Evolutionary conservation across 1,139 yeast species (phyloP), one percentile per base, ranked within the genome.

Genomic region (Pichia sp.): DNA sequence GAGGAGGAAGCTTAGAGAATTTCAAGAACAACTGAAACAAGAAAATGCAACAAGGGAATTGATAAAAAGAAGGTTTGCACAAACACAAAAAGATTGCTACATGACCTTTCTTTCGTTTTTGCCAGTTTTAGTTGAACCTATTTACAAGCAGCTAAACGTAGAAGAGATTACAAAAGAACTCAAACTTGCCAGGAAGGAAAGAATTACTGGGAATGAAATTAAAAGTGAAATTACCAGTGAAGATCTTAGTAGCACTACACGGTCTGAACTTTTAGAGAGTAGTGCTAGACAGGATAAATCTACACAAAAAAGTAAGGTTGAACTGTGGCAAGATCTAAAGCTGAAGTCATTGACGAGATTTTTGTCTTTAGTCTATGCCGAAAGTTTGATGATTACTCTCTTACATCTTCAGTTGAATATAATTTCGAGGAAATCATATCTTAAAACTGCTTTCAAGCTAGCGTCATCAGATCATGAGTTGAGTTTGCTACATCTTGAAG

Each of bases 81-180:
- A 88, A 64, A 91, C 96, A 18, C 97, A 89, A 57, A 82, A 81
- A 53, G 97, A 91, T 63, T 85, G 96, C 38, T 72, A 84, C 42
- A 79, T 79, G 62, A 89, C 97, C 1, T 77, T 89, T 44, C 69
- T 84, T 58, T 91, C 95, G 9, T 70, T 91, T 50, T 67, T 86
- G 41, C 95, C 96, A 0, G 85, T 85, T 14, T 67, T 89, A 43
- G 71, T 81, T 5, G 69, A 72, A 19, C 86, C 84, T 21, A 72
- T 85, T 8, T 62, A 79, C 46, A 77, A 72, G 23, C 68, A 69
- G 42, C 68, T 82, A 47, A 83, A 85, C 8, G 89, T 84, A 22
- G 95, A 86, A 55, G 66, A 70, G 44, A 79, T 84, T 51, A 81
- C 94, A 1, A 74, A 72, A 47, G 84, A 84, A 39, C 67, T 85